These are phyloP conservation scores for Megacollybia platyphylla DNA, from an alignment of 1,284 basidiomycete genomes.

Conservation along the genomic window DNA sequence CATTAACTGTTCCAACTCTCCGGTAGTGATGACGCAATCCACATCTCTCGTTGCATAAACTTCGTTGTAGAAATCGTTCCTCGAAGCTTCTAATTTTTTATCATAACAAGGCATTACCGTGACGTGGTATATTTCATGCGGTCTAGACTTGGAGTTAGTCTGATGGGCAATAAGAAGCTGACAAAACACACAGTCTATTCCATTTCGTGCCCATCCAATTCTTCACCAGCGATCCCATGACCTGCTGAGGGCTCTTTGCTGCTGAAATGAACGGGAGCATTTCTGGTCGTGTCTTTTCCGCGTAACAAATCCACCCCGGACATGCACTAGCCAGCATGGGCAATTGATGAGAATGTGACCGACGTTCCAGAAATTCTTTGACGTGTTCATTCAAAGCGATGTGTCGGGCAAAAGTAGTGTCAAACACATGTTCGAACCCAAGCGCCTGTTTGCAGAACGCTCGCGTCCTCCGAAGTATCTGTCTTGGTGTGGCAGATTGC, in stretches of 20 bases:
- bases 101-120: conserved; percentile 99
- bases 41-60: conserved; percentile 79
- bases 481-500: conserved; percentile 37
- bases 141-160: conserved; percentile 28
- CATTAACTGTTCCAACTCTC: conserved; percentile 85
- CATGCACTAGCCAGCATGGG: conserved; percentile 95
- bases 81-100: conserved; percentile 96
- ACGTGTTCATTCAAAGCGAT: conserved; percentile 75
- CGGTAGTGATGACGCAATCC: conserved; percentile 96
- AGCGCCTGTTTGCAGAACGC: conserved; percentile 48
- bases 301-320: conserved; percentile 99
- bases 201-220: conserved; percentile 60
- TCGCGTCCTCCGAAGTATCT: conserved; percentile 57
- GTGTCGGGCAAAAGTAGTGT: conserved; percentile 92
- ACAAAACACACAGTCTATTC: conserved; percentile 46
- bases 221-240: conserved; percentile 92
- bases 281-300: conserved; percentile 89
- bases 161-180: conserved; percentile 1
- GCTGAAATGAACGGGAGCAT: conserved; percentile 83
- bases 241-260: conserved; percentile 88
- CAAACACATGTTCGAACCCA: conserved; percentile 72
- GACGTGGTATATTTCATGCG: conserved; percentile 86
- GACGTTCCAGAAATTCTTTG: conserved; percentile 73
- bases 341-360: conserved; percentile 20
- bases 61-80: conserved; percentile 81